Conservation (phyloP, 768 basidiomycete species). For the Sporobolomyces pararoseus region DNA sequence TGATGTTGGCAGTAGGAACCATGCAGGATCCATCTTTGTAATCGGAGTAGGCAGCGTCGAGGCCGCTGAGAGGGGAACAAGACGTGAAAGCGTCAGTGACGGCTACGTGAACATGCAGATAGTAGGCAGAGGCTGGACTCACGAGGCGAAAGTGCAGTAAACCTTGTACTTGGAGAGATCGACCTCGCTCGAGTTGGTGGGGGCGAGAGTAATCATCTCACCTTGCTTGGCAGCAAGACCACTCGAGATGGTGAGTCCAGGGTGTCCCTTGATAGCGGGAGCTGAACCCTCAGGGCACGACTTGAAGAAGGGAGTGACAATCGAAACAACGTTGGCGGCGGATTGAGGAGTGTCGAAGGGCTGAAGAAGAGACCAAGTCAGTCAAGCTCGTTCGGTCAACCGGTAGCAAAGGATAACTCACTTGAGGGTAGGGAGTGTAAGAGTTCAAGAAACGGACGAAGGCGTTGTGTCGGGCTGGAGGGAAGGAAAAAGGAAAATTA, state of each 20-base stretch:
- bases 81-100: slow-evolving; percentile 45
- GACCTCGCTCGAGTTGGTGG: slow-evolving; percentile 11
- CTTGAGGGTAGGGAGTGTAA: slow-evolving; percentile 63
- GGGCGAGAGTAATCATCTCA: slow-evolving; percentile 44
- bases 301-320: slow-evolving; percentile 52
- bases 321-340: slow-evolving; percentile 58
- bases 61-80: slow-evolving; percentile 44
- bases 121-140: background rate
- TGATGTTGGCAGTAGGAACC: slow-evolving; percentile 5
- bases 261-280: slow-evolving; percentile 55
- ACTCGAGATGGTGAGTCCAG: slow-evolving; percentile 52
- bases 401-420: too few relatives aligned
- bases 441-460: slow-evolving; percentile 47
- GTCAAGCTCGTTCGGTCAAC: too few relatives aligned
- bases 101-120: background rate
- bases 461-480: slow-evolving; percentile 41
- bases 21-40: slow-evolving; percentile 10
- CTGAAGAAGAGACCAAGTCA: slow-evolving; percentile 33
- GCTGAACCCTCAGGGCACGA: slow-evolving; percentile 57
- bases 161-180: slow-evolving; percentile 42
- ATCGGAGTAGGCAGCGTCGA: slow-evolving; percentile 9
- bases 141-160: slow-evolving; percentile 16
- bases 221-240: slow-evolving; percentile 47
- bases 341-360: slow-evolving; percentile 59
- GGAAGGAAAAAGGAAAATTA: background rate